These are phyloP conservation scores for Dendrobium nobile DNA, from an alignment of 106 monocot genomes.

Conservation along the genomic window DNA sequence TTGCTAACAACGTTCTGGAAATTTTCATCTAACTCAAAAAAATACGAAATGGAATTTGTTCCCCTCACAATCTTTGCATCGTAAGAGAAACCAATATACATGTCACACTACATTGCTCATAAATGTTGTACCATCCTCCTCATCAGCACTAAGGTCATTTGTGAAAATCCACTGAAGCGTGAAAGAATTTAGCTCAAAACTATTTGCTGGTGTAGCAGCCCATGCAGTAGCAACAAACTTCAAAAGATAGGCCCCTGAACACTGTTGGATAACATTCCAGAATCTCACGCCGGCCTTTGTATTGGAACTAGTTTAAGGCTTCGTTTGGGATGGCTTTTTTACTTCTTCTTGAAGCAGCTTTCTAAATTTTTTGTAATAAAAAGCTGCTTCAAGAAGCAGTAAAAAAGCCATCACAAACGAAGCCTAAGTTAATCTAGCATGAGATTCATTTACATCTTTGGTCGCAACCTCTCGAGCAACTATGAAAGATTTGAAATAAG, in stretches of 20 bases:
- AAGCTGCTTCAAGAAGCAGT: too few relatives aligned
- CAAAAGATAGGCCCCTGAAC: background rate
- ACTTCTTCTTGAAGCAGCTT: too few relatives aligned
- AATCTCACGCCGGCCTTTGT: background rate
- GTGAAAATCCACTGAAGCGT: background rate
- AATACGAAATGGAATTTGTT: background rate
- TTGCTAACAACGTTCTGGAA: background rate
- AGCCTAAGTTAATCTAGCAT: background rate
- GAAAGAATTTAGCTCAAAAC: background rate
- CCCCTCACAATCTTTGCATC: background rate
- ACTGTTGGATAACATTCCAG: background rate
- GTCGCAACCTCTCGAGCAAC: background rate
- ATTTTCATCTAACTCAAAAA: background rate
- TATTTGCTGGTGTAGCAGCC: background rate
- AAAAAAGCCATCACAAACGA: too few relatives aligned
- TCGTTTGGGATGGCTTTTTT: too few relatives aligned
- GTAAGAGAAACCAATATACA: background rate
- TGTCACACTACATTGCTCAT: background rate
- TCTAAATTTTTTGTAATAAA: too few relatives aligned
- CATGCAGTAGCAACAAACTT: background rate
- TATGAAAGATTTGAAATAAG: slow-evolving; percentile 5
- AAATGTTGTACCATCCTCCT: background rate
- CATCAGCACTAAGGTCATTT: background rate
- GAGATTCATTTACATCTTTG: background rate
- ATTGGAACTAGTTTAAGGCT: background rate